Conservation (phyloP, 2,329 filamentous ascomycete genomes). For the Penicillium occitanis region DNA sequence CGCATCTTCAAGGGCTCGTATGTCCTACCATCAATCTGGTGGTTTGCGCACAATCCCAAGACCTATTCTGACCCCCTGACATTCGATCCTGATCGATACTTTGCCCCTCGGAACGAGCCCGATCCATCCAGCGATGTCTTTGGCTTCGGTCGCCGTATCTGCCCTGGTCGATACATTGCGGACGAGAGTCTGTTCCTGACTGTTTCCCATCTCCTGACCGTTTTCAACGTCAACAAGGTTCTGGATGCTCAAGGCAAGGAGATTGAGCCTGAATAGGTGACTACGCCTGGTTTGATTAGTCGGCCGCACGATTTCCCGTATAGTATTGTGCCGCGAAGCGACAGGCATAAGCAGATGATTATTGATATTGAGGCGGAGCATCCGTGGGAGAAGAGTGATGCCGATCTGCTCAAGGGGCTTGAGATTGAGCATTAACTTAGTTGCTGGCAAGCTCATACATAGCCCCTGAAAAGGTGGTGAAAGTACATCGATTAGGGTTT, state of each 20-base stretch:
- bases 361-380: slow-evolving; percentile 33
- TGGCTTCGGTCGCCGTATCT: slow-evolving; percentile 45
- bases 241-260: slow-evolving; percentile 37
- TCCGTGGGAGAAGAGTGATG: slow-evolving; percentile 44
- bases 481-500: background rate
- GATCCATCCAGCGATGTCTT: slow-evolving; percentile 37
- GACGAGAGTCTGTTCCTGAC: slow-evolving; percentile 43
- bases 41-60: slow-evolving; percentile 40
- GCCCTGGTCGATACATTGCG: slow-evolving; percentile 43
- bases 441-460: background rate
- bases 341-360: slow-evolving; percentile 35
- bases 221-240: slow-evolving; percentile 46
- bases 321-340: slow-evolving; percentile 37
- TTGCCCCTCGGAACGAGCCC: slow-evolving; percentile 35
- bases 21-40: slow-evolving; percentile 35
- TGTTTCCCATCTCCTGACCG: slow-evolving; percentile 47
- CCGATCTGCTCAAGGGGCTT: slow-evolving; percentile 18
- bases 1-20: slow-evolving; percentile 33
- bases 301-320: slow-evolving; percentile 41
- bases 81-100: slow-evolving; percentile 48
- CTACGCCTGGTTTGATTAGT: slow-evolving; percentile 37
- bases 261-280: slow-evolving; percentile 34
- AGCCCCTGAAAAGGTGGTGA: background rate
- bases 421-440: background rate
- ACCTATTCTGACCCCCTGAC: slow-evolving; percentile 36